These are phyloP conservation scores for Scutellaria baicalensis DNA, from an alignment of 257 asterid genomes.

Conservation along the genomic window DNA sequence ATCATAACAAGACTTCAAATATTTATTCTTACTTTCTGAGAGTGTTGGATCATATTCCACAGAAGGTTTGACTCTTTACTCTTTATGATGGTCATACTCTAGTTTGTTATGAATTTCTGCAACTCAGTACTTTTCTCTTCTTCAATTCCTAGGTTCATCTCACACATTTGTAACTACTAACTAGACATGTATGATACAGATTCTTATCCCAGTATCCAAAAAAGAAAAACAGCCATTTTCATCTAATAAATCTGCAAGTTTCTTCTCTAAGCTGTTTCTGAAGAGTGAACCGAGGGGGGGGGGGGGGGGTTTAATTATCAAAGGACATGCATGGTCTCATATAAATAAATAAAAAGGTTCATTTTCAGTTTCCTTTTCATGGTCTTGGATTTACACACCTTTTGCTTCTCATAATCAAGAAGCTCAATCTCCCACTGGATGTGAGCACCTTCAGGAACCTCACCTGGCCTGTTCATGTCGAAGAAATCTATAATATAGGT, in stretches of 20 bases:
- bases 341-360: not conserved
- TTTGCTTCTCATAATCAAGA: constrained; percentile 85
- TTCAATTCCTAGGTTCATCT: not conserved
- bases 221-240: not conserved
- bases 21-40: not conserved
- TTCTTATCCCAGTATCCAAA: not conserved
- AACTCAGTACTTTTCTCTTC: not conserved
- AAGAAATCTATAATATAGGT: not conserved
- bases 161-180: not conserved
- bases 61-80: not conserved
- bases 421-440: constrained; percentile 97
- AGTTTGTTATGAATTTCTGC: not conserved
- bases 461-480: constrained; percentile 53
- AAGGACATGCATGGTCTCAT: not conserved
- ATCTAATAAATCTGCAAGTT: not conserved
- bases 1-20: not conserved
- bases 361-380: not conserved
- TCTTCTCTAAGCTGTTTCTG: not conserved
- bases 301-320: not conserved
- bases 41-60: not conserved
- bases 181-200: not conserved
- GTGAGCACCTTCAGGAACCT: constrained; percentile 77
- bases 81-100: not conserved
- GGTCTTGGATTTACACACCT: constrained; percentile 39
- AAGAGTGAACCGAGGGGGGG: too few relatives aligned